Conservation (phyloP, 495 filamentous ascomycete genomes). For the Penicillium longicatenatum region DNA sequence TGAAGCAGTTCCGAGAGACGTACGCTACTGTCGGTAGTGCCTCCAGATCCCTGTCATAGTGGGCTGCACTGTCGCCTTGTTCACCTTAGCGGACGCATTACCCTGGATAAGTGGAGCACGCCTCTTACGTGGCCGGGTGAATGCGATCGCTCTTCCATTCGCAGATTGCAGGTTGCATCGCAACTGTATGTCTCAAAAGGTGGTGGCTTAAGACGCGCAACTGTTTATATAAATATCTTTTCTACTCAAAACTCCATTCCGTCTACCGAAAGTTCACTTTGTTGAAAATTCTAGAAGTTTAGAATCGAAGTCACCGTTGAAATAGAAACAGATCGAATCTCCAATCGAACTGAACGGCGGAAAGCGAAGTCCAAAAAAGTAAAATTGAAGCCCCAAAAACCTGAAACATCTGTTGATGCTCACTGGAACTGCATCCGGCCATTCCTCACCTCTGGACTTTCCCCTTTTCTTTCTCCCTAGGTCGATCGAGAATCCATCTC, state of each 20-base stretch:
- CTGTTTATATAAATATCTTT: background rate
- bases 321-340: background rate
- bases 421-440: constrained; percentile 24
- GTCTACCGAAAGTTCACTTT: no score
- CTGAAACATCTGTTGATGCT: background rate
- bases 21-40: background rate
- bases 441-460: constrained; percentile 21
- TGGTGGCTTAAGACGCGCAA: background rate
- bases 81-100: background rate
- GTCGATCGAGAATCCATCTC: background rate
- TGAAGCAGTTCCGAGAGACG: no score
- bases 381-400: background rate
- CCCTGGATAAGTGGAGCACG: constrained; percentile 20
- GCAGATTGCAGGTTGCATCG: background rate
- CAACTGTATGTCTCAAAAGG: background rate
- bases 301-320: background rate
- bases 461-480: constrained; percentile 9
- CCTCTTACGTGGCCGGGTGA: constrained; percentile 26
- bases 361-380: background rate
- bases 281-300: no score
- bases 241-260: no score
- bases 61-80: constrained; percentile 8
- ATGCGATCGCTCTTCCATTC: background rate
- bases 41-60: background rate
- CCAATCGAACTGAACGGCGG: background rate